Conservation (phyloP, 805 yeast species). For the Clavispora vitiphila region DNA sequence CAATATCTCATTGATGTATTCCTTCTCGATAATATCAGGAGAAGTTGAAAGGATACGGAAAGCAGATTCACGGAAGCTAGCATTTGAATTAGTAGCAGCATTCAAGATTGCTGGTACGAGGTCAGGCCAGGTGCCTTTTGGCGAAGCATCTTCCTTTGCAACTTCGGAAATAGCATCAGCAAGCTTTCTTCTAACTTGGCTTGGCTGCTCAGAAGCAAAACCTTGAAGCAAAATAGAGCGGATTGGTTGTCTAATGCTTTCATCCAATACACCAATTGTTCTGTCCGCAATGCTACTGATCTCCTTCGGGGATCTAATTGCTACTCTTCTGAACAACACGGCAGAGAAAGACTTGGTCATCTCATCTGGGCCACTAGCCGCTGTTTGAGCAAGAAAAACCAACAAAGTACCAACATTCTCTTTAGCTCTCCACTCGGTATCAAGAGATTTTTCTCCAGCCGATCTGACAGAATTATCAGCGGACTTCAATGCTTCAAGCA, state of each 20-base stretch:
- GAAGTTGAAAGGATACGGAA: conserved; percentile 83
- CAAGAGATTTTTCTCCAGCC: conserved; percentile 69
- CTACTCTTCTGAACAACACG: conserved; percentile 82
- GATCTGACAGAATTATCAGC: conserved; percentile 72
- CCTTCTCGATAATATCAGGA: conserved; percentile 68
- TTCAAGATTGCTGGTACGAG: conserved; percentile 68
- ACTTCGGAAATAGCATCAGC: conserved; percentile 94
- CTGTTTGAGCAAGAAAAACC: conserved; percentile 75
- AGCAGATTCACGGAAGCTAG: conserved; percentile 80
- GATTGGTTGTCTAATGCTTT: conserved; percentile 55
- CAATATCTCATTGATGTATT: conserved; percentile 49
- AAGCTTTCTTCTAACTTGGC: conserved; percentile 80
- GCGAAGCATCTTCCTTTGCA: conserved; percentile 60
- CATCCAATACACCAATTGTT: conserved; percentile 66
- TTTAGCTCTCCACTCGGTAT: conserved; percentile 67
- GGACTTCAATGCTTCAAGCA: conserved; percentile 57
- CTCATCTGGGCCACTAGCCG: conserved; percentile 58
- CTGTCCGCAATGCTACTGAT: conserved; percentile 65
- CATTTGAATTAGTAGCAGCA: conserved; percentile 52
- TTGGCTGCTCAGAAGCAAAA: conserved; percentile 62
- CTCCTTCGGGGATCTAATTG: conserved; percentile 71
- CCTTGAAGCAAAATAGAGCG: conserved; percentile 68
- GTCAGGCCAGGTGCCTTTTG: conserved; percentile 67
- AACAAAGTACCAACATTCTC: conserved; percentile 67
- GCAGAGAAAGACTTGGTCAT: conserved; percentile 61